Evolutionary conservation across 768 basidiomycete species (phyloP), one percentile per base, ranked within the genome.

Genomic region (Tremella fuciformis): DNA sequence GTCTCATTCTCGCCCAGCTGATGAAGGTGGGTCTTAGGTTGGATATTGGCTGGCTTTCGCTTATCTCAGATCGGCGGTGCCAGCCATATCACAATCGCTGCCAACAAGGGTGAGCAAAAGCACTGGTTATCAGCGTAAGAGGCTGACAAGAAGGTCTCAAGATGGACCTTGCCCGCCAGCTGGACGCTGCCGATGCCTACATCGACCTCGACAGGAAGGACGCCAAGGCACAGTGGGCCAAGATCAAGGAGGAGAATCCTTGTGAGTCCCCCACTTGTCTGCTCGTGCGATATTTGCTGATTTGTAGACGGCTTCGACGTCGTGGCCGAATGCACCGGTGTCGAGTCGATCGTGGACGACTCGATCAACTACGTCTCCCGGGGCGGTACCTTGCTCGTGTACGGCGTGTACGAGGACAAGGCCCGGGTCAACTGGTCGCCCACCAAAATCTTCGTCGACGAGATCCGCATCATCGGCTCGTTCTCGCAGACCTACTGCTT

Each of bases 401-500:
- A 94, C 69, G 91, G 91, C 40, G 91, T 93, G 39, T 94, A 93
- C 73, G 86, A 86, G 76, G 86, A 91, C 78, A 85, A 85, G 61
- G 91, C 89, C 1, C 81, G 83, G 19, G 88, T 93, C 1, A 84
- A 86, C 66, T 93, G 89, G 89, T 83, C 89, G 1, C 91, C 90
- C 2, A 83, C 85, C 52, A 89, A 88, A 80, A 88, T 89, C 56
- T 84, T 86, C 75, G 78, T 80, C 11, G 85, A 88, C 69, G 87
- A 88, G 71, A 88, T 88, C 62, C 50, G 53, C 26, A 91, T 91
- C 66, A 88, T 91, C 59, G 89, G 90, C 13, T 92, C 90, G 0
- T 92, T 91, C 80, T 87, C 90, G 8, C 91, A 92, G 65, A 86
- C 86, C 0, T 86, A 81, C 78, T 91, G 90, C 77, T 92, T 94